Evolutionary conservation across 2,329 filamentous ascomycete species (phyloP).

Genomic region (Arachnomyces sp.): DNA sequence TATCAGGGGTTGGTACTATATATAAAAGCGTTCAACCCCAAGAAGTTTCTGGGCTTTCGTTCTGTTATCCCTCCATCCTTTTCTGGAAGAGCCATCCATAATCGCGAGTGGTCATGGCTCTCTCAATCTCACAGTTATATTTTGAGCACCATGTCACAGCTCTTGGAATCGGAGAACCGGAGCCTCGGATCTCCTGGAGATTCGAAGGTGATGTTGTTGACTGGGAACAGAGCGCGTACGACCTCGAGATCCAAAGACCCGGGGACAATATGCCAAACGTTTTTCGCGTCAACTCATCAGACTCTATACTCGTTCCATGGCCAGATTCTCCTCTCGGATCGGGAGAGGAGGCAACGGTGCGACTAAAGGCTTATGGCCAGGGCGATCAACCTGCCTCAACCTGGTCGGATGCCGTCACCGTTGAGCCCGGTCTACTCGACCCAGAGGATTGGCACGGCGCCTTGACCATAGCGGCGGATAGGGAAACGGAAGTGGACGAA

Average conservation of each 20-base stretch:
- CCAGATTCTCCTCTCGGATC: conserved; percentile 16
- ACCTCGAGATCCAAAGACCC: conserved; percentile 14
- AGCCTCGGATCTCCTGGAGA: too few species aligned
- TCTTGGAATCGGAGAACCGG: too few species aligned
- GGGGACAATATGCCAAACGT: conserved; percentile 6
- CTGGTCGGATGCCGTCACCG: conserved; percentile 19
- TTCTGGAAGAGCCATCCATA: too few species aligned
- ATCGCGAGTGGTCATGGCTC: too few species aligned
- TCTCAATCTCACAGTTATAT: too few species aligned
- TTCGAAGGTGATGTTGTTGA: too few species aligned
- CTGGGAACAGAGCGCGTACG: conserved; percentile 22
- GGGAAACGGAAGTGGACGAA: conserved; percentile 12
- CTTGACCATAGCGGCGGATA: conserved; percentile 14
- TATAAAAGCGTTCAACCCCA: too few species aligned
- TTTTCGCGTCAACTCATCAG: conserved; percentile 10
- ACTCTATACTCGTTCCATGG: conserved; percentile 22
- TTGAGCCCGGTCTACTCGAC: conserved; percentile 29
- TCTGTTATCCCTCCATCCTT: too few species aligned
- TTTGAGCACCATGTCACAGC: too few species aligned
- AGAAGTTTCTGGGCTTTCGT: too few species aligned
- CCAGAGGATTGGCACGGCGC: conserved; percentile 24
- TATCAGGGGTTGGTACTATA: too few species aligned
- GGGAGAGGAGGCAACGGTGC: conserved; percentile 12
- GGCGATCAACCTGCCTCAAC: conserved; percentile 14
- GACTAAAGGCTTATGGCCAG: conserved; percentile 12